These are phyloP conservation scores for Paecilomyces sp. DNA, from an alignment of 2,329 filamentous ascomycete species.

Conservation along the genomic window DNA sequence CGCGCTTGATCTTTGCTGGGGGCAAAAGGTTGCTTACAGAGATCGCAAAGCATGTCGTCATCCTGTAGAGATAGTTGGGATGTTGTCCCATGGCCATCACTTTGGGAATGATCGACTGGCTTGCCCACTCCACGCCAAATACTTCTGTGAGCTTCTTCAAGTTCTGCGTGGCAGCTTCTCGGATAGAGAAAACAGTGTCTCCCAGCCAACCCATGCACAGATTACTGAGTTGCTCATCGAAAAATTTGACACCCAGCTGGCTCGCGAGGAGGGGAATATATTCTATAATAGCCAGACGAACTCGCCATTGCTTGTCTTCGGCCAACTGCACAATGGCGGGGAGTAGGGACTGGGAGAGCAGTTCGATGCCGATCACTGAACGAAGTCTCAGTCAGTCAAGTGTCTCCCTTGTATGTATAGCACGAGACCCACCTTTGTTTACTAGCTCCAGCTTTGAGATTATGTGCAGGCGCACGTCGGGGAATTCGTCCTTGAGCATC, in stretches of 20 bases:
- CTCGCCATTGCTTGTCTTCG: slow-evolving; percentile 98
- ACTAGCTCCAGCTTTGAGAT: slow-evolving; percentile 99
- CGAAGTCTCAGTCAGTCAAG: slow-evolving; percentile 9
- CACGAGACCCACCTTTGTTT: slow-evolving; percentile 65
- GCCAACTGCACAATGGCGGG: slow-evolving; percentile 96
- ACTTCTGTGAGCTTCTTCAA: slow-evolving; percentile 98
- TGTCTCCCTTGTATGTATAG: neutral
- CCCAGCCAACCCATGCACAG: slow-evolving; percentile 98
- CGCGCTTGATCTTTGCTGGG: slow-evolving; percentile 6
- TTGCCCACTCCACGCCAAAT: slow-evolving; percentile 96
- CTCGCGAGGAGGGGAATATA: slow-evolving; percentile 95
- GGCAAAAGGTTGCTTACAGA: slow-evolving; percentile 59
- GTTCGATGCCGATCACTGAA: slow-evolving; percentile 90
- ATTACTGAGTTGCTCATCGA: slow-evolving; percentile 91
- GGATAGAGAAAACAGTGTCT: slow-evolving; percentile 97
- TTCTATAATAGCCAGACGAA: slow-evolving; percentile 96
- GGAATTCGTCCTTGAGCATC: slow-evolving; percentile 99
- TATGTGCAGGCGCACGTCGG: slow-evolving; percentile 95
- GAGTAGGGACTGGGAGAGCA: slow-evolving; percentile 90
- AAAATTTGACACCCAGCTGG: slow-evolving; percentile 94
- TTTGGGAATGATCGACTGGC: slow-evolving; percentile 94
- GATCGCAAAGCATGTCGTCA: slow-evolving; percentile 99
- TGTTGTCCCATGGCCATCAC: slow-evolving; percentile 98
- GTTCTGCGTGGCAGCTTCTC: slow-evolving; percentile 94
- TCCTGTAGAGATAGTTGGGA: slow-evolving; percentile 97